Percentiles rank a stretch among this genome's conserved stretches.
phyloP scores from a whole-genome alignment of 495 filamentous ascomycete species.

The Margaritispora aquatica region DNA sequence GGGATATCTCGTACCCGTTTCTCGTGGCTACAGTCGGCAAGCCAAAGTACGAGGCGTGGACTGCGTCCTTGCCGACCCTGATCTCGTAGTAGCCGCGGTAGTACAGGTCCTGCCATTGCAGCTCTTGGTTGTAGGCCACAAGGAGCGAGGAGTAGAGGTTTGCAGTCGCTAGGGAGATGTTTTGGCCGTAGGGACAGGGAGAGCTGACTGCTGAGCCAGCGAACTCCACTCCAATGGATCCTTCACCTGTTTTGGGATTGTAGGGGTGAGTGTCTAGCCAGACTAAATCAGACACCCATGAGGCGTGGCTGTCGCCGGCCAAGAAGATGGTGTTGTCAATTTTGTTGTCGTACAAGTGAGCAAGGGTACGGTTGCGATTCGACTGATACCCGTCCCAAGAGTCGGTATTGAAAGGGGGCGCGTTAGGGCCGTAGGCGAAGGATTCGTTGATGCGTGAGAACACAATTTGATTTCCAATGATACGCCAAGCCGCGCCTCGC shows the following conservation, averaged over 20 bases:
- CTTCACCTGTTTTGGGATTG: constrained; percentile 47
- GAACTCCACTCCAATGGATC: constrained; percentile 60
- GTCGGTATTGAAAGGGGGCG: constrained; percentile 51
- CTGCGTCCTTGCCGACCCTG: constrained; percentile 38
- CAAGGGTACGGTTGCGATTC: constrained; percentile 57
- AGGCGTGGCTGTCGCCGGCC: constrained; percentile 56
- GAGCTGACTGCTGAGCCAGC: constrained; percentile 56
- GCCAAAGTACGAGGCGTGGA: constrained; percentile 51
- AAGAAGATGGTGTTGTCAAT: constrained; percentile 64
- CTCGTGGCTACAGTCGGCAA: constrained; percentile 35
- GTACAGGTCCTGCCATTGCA: constrained; percentile 65
- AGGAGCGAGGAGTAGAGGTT: constrained; percentile 34
- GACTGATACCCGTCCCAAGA: constrained; percentile 58
- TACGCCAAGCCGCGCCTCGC: constrained; percentile 54
- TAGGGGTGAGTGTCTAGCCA: constrained; percentile 54
- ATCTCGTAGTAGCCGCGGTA: constrained; percentile 61
- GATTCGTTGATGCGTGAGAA: constrained; percentile 52
- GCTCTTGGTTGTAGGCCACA: constrained; percentile 44
- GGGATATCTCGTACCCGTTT: constrained; percentile 45
- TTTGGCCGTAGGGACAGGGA: constrained; percentile 41
- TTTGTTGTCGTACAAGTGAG: constrained; percentile 48
- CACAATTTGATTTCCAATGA: constrained; percentile 60
- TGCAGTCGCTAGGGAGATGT: constrained; percentile 36
- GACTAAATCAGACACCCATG: constrained; percentile 61
- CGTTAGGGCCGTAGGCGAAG: constrained; percentile 31